Evolutionary conservation across 805 yeast genomes (phyloP), one percentile per base, ranked within the genome.

Genomic region (Zygotorulaspora danielsina): DNA sequence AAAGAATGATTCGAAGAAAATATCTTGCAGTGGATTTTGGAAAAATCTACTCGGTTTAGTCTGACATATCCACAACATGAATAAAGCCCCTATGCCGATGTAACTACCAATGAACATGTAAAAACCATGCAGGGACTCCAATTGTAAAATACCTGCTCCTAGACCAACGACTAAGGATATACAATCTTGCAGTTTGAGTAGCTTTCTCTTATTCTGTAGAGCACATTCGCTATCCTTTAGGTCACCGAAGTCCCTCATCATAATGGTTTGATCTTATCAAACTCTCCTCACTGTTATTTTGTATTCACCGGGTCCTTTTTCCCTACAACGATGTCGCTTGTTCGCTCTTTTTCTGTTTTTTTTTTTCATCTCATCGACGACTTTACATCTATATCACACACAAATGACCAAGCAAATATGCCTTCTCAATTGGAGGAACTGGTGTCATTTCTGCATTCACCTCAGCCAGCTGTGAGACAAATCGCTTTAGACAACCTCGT

Each of bases 401-500:
- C 21, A 27, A 28, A 33, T 31, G 20, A 27, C 31, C 24, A 20
- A 32, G 13, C 18, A 19, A 45, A 43, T 11, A 75, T 75, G 79
- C 70, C 77, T 2, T 47, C 73, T 7, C 78, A 76, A 55, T 55
- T 76, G 15, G 75, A 73, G 56, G 79, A 76, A 50, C 67, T 89
- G 31, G 95, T 87, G 16, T 78, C 72, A 34, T 88, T 89, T 57
- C 69, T 89, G 45, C 96, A 85, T 59, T 77, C 90, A 6, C 81
- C 84, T 1, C 86, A 83, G 55, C 80, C 84, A 2, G 81, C 82
- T 8, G 84, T 87, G 21, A 78, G 82, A 43, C 86, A 81, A 51
- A 81, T 88, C 41, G 97, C 97, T 0, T 68, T 89, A 34, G 93
- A 84, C 53, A 80, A 87, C 58, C 62, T 88, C 39, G 87, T 86